Evolutionary conservation across 805 yeast genomes (phyloP), one percentile per base, ranked within the genome.

Genomic region (Suhomyces xylopsoci): DNA sequence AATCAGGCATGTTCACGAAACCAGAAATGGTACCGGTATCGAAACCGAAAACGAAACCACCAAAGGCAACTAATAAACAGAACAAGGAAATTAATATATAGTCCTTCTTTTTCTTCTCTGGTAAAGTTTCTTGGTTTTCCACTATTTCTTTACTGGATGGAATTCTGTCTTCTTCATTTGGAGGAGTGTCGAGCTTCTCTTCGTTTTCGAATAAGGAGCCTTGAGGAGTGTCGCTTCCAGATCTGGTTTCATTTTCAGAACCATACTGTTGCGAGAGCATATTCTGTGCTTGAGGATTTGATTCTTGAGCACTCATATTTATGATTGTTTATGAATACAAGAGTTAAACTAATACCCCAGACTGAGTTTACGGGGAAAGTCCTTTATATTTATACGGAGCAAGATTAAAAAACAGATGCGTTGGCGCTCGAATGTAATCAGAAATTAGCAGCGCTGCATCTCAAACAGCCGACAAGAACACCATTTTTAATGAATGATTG

Each of bases 11-110:
- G 64, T 81, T 81, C 48, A 84, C 82, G 61, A 85, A 82, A 58
- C 90, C 90, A 41, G 88, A 83, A 67, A 85, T 81, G 57, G 90
- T 84, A 73, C 90, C 91, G 49, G 89, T 86, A 73, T 85, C 91
- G 79, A 85, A 85, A 55, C 91, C 91, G 62, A 84, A 86, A 45
- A 85, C 85, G 65, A 82, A 86, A 46, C 91, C 92, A 72, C 90
- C 90, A 57, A 86, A 86, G 30, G 90, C 88, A 58, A 86, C 81
- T 50, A 81, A 61, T n/a, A 76, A 60, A 68, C 90, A 83, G 52
- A 73, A 69, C 10, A 67, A 26, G 68, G 70, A 49, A 62, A 72
- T 68, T 20, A 67, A 58, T 7, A 66, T 34, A 52, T 73, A 69
- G 36, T 72, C 78, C 52, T 66, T 68, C 48, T 60, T 52, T 9